Evolutionary conservation across 225 moss, liverwort and hornwort species (phyloP), one percentile per base, ranked within the genome.

Genomic region (Pseudisothecium myosuroides): DNA sequence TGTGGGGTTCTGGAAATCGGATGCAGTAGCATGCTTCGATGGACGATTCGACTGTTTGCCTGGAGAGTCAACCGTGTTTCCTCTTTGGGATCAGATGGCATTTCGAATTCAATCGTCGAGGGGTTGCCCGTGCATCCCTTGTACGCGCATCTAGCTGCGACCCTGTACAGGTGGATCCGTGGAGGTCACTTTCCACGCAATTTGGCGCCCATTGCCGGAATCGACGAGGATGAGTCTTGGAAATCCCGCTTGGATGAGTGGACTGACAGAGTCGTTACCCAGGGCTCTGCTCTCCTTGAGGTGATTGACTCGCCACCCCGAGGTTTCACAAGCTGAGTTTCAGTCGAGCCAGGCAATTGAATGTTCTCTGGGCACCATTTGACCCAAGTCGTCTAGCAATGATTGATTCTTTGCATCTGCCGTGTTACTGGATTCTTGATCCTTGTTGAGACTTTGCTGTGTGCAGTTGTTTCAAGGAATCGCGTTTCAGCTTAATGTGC

Each of bases 51-150:
- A 64, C 58, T 61, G 73, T 47, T 83, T 81, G 84, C 41, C 31
- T 83, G 22, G 85, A 83, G 86, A 79, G 50, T 54, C 83, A 21
- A 12, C 55, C 28, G 45, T 58, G 55, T 82, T 77, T 85, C 72
- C 76, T 63, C 67, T 61, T 64, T 49, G 62, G 83, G 81, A 36
- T 79, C 95, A 96, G 96, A 87, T 79, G 88, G 62, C 86, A 37
- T 81, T 69, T 88, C 78, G 59, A 74, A 77, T 77, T 88, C 91
- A 50, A 86, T 93, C 49, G 86, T 88, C 27, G 91, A 94, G 90
- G 98, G 98, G 31, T 82, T 98, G 22, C 97, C 95, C 22, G 64
- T 83, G 43, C 92, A 96, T 86, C 98, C 98, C 79, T 92, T 97
- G 85, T 96, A 96, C 86, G 94, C 89, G 41, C 94, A 95, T 84